Percentiles rank a stretch among this genome's conserved stretches.
phyloP scores from a whole-genome alignment of 164 flowering plant genomes.

The Kingdonia uniflora region DNA sequence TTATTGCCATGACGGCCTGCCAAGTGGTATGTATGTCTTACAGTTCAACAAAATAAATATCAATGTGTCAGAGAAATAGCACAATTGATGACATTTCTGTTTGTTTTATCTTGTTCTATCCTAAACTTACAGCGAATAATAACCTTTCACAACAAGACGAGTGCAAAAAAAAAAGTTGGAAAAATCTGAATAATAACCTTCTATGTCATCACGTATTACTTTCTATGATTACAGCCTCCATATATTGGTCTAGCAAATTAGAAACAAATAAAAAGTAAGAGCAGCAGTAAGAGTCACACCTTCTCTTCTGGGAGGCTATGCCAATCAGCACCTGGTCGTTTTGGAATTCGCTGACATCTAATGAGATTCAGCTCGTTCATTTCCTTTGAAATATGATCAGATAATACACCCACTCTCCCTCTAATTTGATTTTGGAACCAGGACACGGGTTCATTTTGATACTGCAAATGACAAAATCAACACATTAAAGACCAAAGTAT shows the following conservation, averaged over 20 bases:
- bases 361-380: slow-evolving; percentile 84
- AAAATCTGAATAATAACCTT: background rate
- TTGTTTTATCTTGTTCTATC: too few relatives aligned
- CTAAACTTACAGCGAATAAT: too few relatives aligned
- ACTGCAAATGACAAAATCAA: slow-evolving; percentile 24
- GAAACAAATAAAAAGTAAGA: background rate
- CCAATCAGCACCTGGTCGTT: slow-evolving; percentile 94
- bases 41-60: too few relatives aligned
- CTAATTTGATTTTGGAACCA: slow-evolving; percentile 92
- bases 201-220: too few relatives aligned
- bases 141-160: too few relatives aligned
- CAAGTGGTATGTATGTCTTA: too few relatives aligned
- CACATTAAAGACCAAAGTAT: too few relatives aligned
- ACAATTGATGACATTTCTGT: too few relatives aligned
- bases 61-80: too few relatives aligned
- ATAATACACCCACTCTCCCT: slow-evolving; percentile 33
- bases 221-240: too few relatives aligned
- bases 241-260: background rate
- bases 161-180: background rate
- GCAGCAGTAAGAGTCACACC: slow-evolving; percentile 23
- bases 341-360: slow-evolving; percentile 74
- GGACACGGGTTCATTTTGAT: slow-evolving; percentile 53
- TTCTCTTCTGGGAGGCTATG: slow-evolving; percentile 83
- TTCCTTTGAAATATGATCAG: slow-evolving; percentile 87
- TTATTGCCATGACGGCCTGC: too few relatives aligned